Base-by-base conservation (phyloP, 495 filamentous ascomycete genomes). In the Elaphomyces granulatus region DNA sequence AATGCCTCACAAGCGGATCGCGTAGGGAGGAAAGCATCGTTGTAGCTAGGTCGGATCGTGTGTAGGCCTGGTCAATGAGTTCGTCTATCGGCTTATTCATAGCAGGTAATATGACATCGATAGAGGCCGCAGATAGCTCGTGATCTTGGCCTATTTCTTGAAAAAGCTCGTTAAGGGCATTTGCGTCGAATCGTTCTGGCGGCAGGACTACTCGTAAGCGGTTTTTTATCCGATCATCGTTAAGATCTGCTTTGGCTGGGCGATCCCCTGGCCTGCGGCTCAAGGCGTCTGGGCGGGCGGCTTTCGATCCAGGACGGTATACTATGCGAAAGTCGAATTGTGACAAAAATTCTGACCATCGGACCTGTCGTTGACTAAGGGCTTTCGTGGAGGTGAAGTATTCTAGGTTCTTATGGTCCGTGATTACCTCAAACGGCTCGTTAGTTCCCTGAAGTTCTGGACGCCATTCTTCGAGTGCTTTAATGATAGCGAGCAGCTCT, bases 391-490 rank as follows among this genome's bases (percentile, higher is more conserved):
- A 46, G 2, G 34, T 48, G n/a, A 57, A 56, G 8, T 28, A 44
- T 15, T 33, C 38, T 0, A 56, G 48, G 34, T 48, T 53, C 15
- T 44, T 36, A 15, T 55, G 23, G 33, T 58, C 47, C 1, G 34
- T 50, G 16, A 40, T 44, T 3, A 52, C 43, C 2, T 38, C 36
- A 4, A 51, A 14, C n/a, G 18, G 7, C 7, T 54, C n/a, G 1
- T 37, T 23, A 14, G 19, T 35, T 15, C 20, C 37, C 35, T 54
- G 34, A 0, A 63, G 34, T 10, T 59, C 41, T 8, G 36, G 38
- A 35, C 55, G 38, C 51, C 45, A 64, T 21, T 48, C 17, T 15
- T 59, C 32, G n/a, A 62, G 52, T 20, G 37, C 38, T 37, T 30
- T 26, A 2, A 59, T 54, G 9, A 55, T 53, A 4, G 40, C 46